A percentile compares a stretch with the other conserved stretches of the same genome.
Evolutionary conservation across 495 filamentous ascomycete species (phyloP).

Genomic region (Penicillium coprophilum): DNA sequence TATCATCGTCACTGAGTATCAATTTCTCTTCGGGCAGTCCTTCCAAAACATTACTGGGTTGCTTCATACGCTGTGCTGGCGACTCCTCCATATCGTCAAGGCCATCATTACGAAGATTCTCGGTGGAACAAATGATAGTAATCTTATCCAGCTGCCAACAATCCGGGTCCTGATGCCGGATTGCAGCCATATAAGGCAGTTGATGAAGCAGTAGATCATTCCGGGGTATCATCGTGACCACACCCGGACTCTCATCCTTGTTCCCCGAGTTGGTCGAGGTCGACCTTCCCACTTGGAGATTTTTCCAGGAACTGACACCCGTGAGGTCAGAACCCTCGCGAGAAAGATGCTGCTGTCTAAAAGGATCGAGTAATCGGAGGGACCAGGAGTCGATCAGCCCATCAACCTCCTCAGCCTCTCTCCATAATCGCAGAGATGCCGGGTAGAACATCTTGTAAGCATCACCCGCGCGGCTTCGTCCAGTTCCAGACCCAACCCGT

Average conservation of each 20-base stretch:
- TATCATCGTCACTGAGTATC: constrained; percentile 91
- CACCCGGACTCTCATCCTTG: constrained; percentile 41
- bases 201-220: constrained; percentile 76
- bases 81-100: constrained; percentile 46
- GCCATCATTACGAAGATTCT: constrained; percentile 39
- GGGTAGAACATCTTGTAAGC: constrained; percentile 88
- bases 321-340: constrained; percentile 28
- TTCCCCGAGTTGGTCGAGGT: constrained; percentile 14
- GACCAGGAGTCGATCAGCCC: constrained; percentile 67
- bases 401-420: constrained; percentile 74
- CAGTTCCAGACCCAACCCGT: constrained; percentile 32
- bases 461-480: constrained; percentile 43
- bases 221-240: constrained; percentile 60
- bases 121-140: constrained; percentile 53
- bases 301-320: constrained; percentile 40
- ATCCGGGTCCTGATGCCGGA: constrained; percentile 37
- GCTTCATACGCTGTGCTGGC: background rate
- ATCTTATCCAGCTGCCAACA: constrained; percentile 64
- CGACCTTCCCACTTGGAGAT: constrained; percentile 22
- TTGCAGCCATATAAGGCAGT: constrained; percentile 77
- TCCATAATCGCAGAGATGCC: constrained; percentile 71
- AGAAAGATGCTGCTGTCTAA: constrained; percentile 10
- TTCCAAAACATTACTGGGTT: constrained; percentile 13
- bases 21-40: constrained; percentile 54
- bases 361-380: constrained; percentile 35